Base-by-base conservation (phyloP, 2,329 filamentous ascomycete genomes). In the Fusarium sororula region DNA sequence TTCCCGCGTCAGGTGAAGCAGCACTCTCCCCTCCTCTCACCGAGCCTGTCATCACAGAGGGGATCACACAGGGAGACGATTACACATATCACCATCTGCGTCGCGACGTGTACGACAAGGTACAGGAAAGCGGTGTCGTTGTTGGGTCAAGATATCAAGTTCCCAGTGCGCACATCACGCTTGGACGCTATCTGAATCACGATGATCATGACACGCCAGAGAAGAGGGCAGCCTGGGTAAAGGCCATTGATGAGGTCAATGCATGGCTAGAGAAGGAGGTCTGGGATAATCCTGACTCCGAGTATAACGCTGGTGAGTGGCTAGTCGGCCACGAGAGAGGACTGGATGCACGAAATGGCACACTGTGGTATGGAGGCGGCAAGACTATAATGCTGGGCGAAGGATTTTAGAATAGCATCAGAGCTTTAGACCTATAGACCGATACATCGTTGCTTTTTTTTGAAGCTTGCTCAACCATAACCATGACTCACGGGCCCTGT, bases 61-160 rank as follows among this genome's bases (percentile, higher is more conserved):
- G 78, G 48, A 81, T 82, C 20, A 80, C 84, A 22, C 83, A 87
- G 44, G 87, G 89, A 24, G 93, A 96, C 74, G 79, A 75, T 3
- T 98, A 94, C 83, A 95, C 93, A 0, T 98, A 98, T 81, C 96
- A 98, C 80, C 96, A 98, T 81, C 89, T 98, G 14, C 91, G 96
- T 6, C 88, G 92, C 8, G 94, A 98, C 79, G 81, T 97, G 18
- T 96, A 92, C 80, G 85, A 88, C 55, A 84, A 90, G 32, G 88
- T 90, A 7, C 84, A 86, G 51, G 84, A 84, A 7, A 87, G 90
- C 0, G 93, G 93, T 3, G 85, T 96, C n/a, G 83, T 88, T 22
- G 87, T 98, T 39, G 92, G 87, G 28, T 94, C 93, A 59, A 88
- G 96, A 65, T 98, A 98, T 80, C 91, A 95, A 30, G 94, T 97